phyloP scores from a whole-genome alignment of 352 stramenopile genomes.

The Globisporangium paroecandrum region DNA sequence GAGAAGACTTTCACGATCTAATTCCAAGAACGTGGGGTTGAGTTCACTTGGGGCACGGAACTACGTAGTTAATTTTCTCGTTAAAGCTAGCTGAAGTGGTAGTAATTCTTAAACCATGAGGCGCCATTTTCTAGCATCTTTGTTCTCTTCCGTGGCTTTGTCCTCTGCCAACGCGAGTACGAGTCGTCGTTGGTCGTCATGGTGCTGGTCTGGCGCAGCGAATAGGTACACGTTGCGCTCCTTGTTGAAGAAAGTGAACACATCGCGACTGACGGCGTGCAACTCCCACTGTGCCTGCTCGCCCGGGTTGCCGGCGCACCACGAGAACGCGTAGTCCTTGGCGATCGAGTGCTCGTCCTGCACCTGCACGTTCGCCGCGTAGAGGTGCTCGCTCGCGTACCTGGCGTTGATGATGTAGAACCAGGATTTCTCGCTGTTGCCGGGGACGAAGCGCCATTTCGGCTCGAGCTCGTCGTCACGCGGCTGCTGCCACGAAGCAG shows the following conservation, averaged over 20 bases:
- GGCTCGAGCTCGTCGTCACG: not conserved
- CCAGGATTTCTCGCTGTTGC: constrained; percentile 10
- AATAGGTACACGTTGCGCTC: constrained; percentile 3
- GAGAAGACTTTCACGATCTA: constrained; percentile 22
- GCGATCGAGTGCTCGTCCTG: not conserved
- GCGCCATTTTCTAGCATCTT: not conserved
- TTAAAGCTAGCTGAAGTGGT: too few species aligned
- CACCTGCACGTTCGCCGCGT: not conserved
- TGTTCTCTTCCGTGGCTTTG: constrained; percentile 1
- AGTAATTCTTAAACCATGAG: not conserved
- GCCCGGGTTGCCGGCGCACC: not conserved
- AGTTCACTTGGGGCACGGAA: too few species aligned
- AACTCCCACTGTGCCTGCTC: constrained; percentile 9
- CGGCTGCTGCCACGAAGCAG: not conserved
- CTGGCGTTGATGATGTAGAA: constrained; percentile 13
- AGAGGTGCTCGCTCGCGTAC: constrained; percentile 9
- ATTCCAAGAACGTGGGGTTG: too few species aligned
- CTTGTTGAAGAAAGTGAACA: constrained; percentile 6
- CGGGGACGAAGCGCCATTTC: constrained; percentile 1
- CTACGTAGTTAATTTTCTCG: too few species aligned
- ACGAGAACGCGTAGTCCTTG: constrained; percentile 2
- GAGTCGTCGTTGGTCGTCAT: not conserved
- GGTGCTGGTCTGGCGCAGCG: constrained; percentile 1
- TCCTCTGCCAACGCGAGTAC: not conserved
- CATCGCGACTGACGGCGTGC: constrained; percentile 1